These are phyloP conservation scores for Wickerhamomyces sp. DNA, from an alignment of 1,139 yeast species.

Conservation along the genomic window DNA sequence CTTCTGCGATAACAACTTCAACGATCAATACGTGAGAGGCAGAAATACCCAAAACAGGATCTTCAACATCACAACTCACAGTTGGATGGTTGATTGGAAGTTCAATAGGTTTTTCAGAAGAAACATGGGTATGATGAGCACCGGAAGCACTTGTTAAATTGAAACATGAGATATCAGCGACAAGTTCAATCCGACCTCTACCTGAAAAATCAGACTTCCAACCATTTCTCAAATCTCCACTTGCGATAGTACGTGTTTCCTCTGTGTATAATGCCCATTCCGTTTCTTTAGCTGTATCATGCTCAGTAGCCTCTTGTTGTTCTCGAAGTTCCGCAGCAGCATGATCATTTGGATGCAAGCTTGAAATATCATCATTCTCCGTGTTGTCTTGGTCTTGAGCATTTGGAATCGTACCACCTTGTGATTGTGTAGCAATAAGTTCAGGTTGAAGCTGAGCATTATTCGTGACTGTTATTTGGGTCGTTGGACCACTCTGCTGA, in stretches of 20 bases:
- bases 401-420: slow-evolving; percentile 3
- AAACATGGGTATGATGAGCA: slow-evolving; percentile 19
- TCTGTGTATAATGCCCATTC: slow-evolving; percentile 51
- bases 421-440: slow-evolving; percentile 7
- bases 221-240: slow-evolving; percentile 81
- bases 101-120: slow-evolving; percentile 19
- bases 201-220: slow-evolving; percentile 91
- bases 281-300: slow-evolving; percentile 26
- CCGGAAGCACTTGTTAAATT: slow-evolving; percentile 24
- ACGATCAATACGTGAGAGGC: slow-evolving; percentile 73
- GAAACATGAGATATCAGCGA: slow-evolving; percentile 58
- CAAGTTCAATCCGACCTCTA: slow-evolving; percentile 70
- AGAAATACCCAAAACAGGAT: slow-evolving; percentile 71
- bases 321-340: slow-evolving; percentile 32
- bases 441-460: slow-evolving; percentile 9
- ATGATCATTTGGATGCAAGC: slow-evolving; percentile 33
- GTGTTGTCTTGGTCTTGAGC: slow-evolving; percentile 4
- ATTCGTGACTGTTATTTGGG: slow-evolving; percentile 22
- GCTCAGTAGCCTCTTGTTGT: slow-evolving; percentile 24
- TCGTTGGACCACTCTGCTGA: slow-evolving; percentile 34
- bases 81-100: slow-evolving; percentile 38
- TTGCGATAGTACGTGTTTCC: slow-evolving; percentile 65
- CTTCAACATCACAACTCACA: slow-evolving; percentile 76
- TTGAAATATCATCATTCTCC: slow-evolving; percentile 8
- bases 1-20: slow-evolving; percentile 94